Percentiles rank a stretch among this genome's conserved stretches.
Conservation (phyloP, 306 rosid genomes). For the Rosa rugosa region DNA sequence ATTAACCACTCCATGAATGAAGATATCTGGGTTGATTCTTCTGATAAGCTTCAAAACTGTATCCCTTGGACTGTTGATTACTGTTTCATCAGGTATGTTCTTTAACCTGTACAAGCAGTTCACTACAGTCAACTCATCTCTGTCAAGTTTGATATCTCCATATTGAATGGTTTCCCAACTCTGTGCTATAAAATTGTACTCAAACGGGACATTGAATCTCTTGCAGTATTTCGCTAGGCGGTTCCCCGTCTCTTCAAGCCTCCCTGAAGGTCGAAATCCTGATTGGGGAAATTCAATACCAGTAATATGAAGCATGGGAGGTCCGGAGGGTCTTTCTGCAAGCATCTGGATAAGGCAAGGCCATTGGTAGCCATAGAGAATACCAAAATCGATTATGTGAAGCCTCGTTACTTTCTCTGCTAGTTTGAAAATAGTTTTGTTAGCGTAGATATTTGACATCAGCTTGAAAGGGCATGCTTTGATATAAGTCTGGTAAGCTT, state of each 20-base stretch:
- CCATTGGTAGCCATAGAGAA: slow-evolving; percentile 80
- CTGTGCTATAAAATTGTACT: slow-evolving; percentile 53
- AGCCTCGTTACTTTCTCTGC: slow-evolving; percentile 39
- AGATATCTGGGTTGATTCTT: slow-evolving; percentile 63
- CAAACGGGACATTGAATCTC: slow-evolving; percentile 61
- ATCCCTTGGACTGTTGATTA: slow-evolving; percentile 57
- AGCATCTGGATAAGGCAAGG: slow-evolving; percentile 62
- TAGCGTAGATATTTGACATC: slow-evolving; percentile 44
- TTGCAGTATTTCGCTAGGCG: slow-evolving; percentile 53
- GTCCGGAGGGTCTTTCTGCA: slow-evolving; percentile 45
- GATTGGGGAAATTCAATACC: slow-evolving; percentile 73
- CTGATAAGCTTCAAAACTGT: slow-evolving; percentile 57
- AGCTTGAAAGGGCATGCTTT: slow-evolving; percentile 55
- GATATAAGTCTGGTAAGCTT: slow-evolving; percentile 53
- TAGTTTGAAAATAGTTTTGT: slow-evolving; percentile 37
- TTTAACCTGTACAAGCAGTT: slow-evolving; percentile 60
- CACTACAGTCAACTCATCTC: slow-evolving; percentile 49
- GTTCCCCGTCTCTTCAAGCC: slow-evolving; percentile 57
- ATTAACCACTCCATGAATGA: slow-evolving; percentile 67
- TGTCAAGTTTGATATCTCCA: slow-evolving; percentile 54
- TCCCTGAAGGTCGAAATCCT: slow-evolving; percentile 66
- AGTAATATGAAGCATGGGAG: slow-evolving; percentile 57
- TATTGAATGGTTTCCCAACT: slow-evolving; percentile 60
- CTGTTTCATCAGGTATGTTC: slow-evolving; percentile 62
- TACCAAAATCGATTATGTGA: slow-evolving; percentile 73